phyloP scores from a whole-genome alignment of 2,329 filamentous ascomycete genomes.

The Xylaria sp. region DNA sequence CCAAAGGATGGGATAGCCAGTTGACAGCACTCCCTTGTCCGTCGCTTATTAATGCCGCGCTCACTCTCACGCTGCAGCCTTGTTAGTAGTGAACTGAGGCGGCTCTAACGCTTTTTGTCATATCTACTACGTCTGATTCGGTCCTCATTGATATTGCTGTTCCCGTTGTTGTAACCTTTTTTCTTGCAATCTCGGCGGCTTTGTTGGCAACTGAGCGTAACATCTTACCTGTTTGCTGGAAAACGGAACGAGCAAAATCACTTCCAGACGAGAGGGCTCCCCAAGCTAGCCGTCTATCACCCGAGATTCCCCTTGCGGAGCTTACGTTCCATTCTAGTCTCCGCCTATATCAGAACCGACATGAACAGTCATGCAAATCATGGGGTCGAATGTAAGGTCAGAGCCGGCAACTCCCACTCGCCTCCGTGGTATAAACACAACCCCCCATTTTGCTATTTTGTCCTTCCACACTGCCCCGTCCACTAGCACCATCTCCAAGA shows the following conservation, averaged over 20 bases:
- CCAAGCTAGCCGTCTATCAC: conserved; percentile 18
- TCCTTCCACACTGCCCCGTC: conserved; percentile 41
- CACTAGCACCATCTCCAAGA: conserved; percentile 36
- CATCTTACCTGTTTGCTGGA: conserved; percentile 1
- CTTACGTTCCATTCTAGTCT: conserved; percentile 32
- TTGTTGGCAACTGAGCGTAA: conserved; percentile 13
- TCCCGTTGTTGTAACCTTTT: neutral
- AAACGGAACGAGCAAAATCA: conserved; percentile 13
- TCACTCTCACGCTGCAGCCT: conserved; percentile 11
- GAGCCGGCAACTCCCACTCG: conserved; percentile 42
- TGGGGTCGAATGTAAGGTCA: conserved; percentile 42
- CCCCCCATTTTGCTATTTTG: conserved; percentile 41
- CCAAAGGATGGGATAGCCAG: conserved; percentile 18
- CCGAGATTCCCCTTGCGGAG: conserved; percentile 27
- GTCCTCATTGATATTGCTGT: neutral
- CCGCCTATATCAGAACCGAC: conserved; percentile 31
- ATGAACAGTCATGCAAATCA: conserved; percentile 39
- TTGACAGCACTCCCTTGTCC: conserved; percentile 8
- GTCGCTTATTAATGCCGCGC: conserved; percentile 10
- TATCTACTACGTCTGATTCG: conserved; percentile 2
- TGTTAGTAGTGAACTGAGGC: conserved; percentile 13
- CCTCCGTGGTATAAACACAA: conserved; percentile 43
- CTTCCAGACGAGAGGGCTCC: conserved; percentile 12
- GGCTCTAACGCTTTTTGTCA: conserved; percentile 10
- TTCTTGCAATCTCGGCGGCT: conserved; percentile 3